A percentile compares a stretch with the other conserved stretches of the same genome.
These are phyloP conservation scores for Paecilomyces variotii DNA, from an alignment of 2,329 filamentous ascomycete species.

Conservation along the genomic window DNA sequence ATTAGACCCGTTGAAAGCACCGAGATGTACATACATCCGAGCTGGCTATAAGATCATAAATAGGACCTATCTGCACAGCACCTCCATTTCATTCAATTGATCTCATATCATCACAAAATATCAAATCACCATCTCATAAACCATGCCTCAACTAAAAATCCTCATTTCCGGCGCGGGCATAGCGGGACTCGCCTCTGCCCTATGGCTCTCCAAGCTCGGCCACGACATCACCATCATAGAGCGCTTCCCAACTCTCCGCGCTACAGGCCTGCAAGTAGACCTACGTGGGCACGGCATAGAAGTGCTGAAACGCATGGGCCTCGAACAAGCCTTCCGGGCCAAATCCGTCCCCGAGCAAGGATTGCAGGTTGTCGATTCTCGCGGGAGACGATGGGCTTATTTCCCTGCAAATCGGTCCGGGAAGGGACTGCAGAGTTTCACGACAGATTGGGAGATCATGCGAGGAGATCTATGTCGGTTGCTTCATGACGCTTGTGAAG, in stretches of 20 bases:
- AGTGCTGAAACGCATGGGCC: conserved; percentile 46
- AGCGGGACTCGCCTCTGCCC: conserved; percentile 39
- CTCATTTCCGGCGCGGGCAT: conserved; percentile 41
- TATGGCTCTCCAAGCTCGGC: conserved; percentile 40
- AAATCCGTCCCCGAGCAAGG: conserved; percentile 42
- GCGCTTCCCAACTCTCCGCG: conserved; percentile 35
- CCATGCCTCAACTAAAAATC: conserved; percentile 30
- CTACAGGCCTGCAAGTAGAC: conserved; percentile 46
- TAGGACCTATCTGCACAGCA: not conserved
- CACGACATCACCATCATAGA: conserved; percentile 37
- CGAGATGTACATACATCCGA: not conserved
- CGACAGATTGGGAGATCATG: conserved; percentile 49
- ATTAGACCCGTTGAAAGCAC: not conserved
- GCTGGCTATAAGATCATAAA: not conserved
- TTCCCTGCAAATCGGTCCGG: conserved; percentile 35
- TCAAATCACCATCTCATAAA: not conserved
- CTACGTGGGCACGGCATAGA: conserved; percentile 46
- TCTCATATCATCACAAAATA: not conserved
- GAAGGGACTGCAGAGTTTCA: conserved; percentile 30
- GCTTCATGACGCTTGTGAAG: conserved; percentile 27
- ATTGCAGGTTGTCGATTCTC: conserved; percentile 37
- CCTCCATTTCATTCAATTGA: too few species aligned
- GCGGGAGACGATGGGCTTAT: conserved; percentile 31
- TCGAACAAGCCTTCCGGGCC: conserved; percentile 36
- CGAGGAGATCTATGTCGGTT: conserved; percentile 44